Evolutionary conservation across 495 filamentous ascomycete genomes (phyloP), one percentile per base, ranked within the genome.

Genomic region (Penicillium subrubescens): DNA sequence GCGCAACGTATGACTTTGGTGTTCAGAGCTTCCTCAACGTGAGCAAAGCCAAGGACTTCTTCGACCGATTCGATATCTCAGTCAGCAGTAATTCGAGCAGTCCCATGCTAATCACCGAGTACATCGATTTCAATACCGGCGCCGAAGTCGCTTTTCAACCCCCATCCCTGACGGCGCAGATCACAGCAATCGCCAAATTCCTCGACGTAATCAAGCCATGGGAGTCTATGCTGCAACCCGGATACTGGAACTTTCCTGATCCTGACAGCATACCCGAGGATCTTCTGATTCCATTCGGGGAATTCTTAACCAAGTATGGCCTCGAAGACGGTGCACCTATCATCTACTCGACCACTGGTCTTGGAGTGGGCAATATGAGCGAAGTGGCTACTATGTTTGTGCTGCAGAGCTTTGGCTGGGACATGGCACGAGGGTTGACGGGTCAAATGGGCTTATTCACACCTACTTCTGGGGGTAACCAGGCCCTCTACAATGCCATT

Each of bases 271-370:
- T 84, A 53, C 82, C 81, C 14, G 70, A 70, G 4, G 81, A 83
- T 54, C 71, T 84, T 7, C 73, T 83, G 2, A 67, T 83, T 53
- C 77, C 80, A 0, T 83, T 79, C 56, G 71, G 73, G 5, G 67
- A 81, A 11, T 83, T 84, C 61, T 62, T 78, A 41, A 72, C 62
- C 41, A 82, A 81, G 60, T 74, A 83, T 70, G 73, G 73, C 57
- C 71, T 83, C n/a, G 70, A 77, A 50, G 74, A 73, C 56, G 68
- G 74, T n/a, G 43, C 75, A 10, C 70, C 69, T 12, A 44, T 70
- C 10, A 71, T 72, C 23, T 75, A 65, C 61, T 46, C 60, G 37
- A 56, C 60, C 53, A 75, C 74, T 15, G 77, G 72, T 27, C 70
- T 75, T 31, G 77, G 77, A 35, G 72, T 80, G 2, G 76, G 74